Conservation (phyloP, 306 rosid genomes). For the Rosa rugosa region DNA sequence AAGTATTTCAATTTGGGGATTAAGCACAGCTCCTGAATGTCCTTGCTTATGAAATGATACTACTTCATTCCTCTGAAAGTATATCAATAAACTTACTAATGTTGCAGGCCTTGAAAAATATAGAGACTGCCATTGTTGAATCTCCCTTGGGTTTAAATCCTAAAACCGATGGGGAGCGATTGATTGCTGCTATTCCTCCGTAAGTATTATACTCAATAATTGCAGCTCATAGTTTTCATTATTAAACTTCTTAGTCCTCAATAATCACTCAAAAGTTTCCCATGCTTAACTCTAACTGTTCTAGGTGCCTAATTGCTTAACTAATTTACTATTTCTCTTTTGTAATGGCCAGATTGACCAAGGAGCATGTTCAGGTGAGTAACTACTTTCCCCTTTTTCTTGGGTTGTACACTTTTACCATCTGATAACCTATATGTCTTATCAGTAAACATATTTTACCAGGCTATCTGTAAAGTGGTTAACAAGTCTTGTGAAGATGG, state of each 20-base stretch:
- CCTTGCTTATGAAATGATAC: background rate
- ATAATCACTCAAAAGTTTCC: background rate
- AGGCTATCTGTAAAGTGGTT: slow-evolving; percentile 80
- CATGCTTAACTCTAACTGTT: background rate
- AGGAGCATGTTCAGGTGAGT: slow-evolving; percentile 86
- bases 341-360: slow-evolving; percentile 71
- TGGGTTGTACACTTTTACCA: background rate
- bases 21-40: background rate
- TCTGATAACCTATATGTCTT: slow-evolving; percentile 8
- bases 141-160: slow-evolving; percentile 91
- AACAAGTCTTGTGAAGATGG: slow-evolving; percentile 86
- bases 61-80: background rate
- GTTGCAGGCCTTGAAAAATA: slow-evolving; percentile 62
- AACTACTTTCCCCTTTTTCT: slow-evolving; percentile 17
- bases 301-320: slow-evolving; percentile 13
- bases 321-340: slow-evolving; percentile 25
- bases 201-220: slow-evolving; percentile 40
- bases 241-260: background rate
- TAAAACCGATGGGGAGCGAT: slow-evolving; percentile 75
- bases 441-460: slow-evolving; percentile 25
- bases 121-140: slow-evolving; percentile 81
- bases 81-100: background rate
- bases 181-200: slow-evolving; percentile 94
- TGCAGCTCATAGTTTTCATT: slow-evolving; percentile 7
- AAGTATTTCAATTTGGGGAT: background rate